Evolutionary conservation across 2,329 filamentous ascomycete species (phyloP).

Genomic region (Aspergillus felis): DNA sequence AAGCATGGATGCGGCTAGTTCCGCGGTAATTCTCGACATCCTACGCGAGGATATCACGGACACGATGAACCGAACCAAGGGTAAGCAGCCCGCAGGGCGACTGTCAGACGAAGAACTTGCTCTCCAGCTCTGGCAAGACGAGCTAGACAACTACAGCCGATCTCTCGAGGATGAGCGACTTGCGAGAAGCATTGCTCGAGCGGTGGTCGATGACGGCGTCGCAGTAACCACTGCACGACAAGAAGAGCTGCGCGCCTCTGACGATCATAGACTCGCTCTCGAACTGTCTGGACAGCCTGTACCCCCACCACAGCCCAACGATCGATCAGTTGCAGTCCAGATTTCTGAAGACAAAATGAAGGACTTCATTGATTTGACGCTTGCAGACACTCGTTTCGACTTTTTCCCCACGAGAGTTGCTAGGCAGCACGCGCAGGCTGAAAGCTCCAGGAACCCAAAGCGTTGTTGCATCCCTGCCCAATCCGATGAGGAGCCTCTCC

Average conservation of each 20-base stretch:
- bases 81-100: not conserved
- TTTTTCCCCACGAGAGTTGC: not conserved
- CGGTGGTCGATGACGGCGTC: conserved; percentile 4
- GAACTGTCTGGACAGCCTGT: not conserved
- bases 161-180: not conserved
- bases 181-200: conserved; percentile 1
- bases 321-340: not conserved
- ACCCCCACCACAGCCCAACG: not conserved
- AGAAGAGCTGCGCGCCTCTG: conserved; percentile 5
- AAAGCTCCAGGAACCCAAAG: not conserved
- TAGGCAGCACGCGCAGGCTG: not conserved
- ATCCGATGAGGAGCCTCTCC: not conserved
- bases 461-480: not conserved
- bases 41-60: too few relatives aligned
- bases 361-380: not conserved
- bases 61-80: not conserved
- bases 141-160: not conserved
- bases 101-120: conserved; percentile 3
- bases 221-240: conserved; percentile 1
- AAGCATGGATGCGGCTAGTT: too few relatives aligned
- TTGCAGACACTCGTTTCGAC: not conserved
- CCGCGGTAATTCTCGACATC: too few relatives aligned
- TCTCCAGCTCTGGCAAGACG: conserved; percentile 1
- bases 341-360: not conserved
- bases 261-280: conserved; percentile 1